Percentiles rank a stretch among this genome's conserved stretches.
These are phyloP conservation scores for Citrus inodora DNA, from an alignment of 345 rosid species.

Conservation along the genomic window DNA sequence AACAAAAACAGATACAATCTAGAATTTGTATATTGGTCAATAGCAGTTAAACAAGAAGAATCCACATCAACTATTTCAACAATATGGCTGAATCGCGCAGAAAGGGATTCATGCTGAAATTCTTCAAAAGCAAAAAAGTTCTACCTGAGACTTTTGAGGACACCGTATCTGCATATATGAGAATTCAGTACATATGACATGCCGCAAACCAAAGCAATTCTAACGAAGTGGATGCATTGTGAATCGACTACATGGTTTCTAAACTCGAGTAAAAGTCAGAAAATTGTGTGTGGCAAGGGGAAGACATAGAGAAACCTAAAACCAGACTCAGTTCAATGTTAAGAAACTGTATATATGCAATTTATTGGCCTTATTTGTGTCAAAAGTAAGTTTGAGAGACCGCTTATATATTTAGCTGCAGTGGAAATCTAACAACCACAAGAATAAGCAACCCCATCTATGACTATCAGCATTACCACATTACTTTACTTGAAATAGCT, in stretches of 20 bases:
- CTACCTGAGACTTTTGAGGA: background rate
- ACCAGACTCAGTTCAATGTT: background rate
- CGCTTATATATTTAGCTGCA: background rate
- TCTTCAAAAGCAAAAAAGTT: constrained; percentile 1
- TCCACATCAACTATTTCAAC: constrained; percentile 7
- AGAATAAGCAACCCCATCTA: background rate
- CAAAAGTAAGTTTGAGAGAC: background rate
- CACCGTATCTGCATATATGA: background rate
- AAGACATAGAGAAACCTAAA: background rate
- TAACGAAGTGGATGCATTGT: background rate
- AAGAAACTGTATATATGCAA: background rate
- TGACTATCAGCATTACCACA: background rate
- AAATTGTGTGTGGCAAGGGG: background rate
- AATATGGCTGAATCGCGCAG: background rate
- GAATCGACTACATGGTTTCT: background rate
- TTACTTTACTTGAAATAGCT: background rate
- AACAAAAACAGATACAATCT: background rate
- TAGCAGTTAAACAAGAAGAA: background rate
- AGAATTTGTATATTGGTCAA: background rate
- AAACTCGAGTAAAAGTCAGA: background rate
- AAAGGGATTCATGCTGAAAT: background rate
- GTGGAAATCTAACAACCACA: background rate
- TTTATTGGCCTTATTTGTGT: background rate
- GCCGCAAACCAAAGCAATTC: background rate
- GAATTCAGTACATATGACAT: background rate